Percentiles rank a stretch among this genome's conserved stretches.
Evolutionary conservation across 148 eudicot genomes (phyloP).

Genomic region (Fagopyrum homotropicum): DNA sequence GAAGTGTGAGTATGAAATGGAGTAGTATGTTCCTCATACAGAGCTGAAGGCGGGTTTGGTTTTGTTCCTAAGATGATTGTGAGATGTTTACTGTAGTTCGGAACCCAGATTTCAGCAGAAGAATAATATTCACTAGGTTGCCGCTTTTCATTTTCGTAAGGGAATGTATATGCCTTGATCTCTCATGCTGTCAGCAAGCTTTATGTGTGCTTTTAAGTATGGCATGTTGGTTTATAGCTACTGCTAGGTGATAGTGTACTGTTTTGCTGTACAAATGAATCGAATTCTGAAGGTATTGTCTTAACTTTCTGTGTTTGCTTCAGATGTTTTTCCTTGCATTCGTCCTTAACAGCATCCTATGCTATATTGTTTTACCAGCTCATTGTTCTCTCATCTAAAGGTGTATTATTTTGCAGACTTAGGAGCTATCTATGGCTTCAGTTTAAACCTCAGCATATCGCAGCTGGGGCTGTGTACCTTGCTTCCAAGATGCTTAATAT

Average conservation of each 20-base stretch:
- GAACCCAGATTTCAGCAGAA: conserved; percentile 57
- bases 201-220: conserved; percentile 12
- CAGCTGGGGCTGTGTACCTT: conserved; percentile 92
- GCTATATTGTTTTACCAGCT: background rate
- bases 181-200: conserved; percentile 12
- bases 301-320: conserved; percentile 16
- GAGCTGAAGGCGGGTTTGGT: conserved; percentile 45
- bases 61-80: conserved; percentile 43
- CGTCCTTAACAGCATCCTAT: background rate
- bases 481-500: conserved; percentile 78
- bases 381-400: conserved; percentile 3
- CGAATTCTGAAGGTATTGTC: conserved; percentile 26
- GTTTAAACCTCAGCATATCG: conserved; percentile 93
- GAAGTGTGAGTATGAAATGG: conserved; percentile 33
- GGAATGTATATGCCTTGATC: conserved; percentile 46
- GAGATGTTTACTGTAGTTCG: conserved; percentile 45
- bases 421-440: conserved; percentile 94
- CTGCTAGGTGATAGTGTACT: conserved; percentile 20
- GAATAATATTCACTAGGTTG: conserved; percentile 55
- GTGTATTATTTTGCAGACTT: conserved; percentile 50
- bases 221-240: conserved; percentile 19
- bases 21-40: conserved; percentile 34
- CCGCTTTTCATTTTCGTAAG: conserved; percentile 76
- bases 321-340: conserved; percentile 21
- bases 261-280: conserved; percentile 21